phyloP scores from a whole-genome alignment of 139 green algal genomes.

The Volvox reticuliferus region DNA sequence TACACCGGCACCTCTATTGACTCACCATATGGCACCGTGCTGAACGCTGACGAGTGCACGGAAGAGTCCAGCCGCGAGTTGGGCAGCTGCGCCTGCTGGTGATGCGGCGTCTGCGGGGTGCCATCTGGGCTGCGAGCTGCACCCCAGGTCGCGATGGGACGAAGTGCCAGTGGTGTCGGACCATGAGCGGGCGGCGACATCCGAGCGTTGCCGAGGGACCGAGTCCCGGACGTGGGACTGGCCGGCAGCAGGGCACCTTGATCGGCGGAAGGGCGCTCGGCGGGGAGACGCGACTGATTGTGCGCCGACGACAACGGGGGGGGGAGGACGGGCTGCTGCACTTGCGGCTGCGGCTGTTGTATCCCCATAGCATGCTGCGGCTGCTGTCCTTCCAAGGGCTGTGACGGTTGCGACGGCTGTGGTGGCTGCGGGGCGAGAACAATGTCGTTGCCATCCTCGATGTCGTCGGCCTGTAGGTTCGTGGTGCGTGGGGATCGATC shows the following conservation, averaged over 20 bases:
- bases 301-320: not conserved
- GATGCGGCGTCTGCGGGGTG: not conserved
- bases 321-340: not conserved
- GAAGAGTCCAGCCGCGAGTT: no score
- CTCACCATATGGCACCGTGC: no score
- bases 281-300: no score
- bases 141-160: not conserved
- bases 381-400: not conserved
- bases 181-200: not conserved
- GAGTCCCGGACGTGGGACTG: not conserved
- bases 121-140: not conserved
- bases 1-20: not conserved
- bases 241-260: not conserved
- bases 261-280: not conserved
- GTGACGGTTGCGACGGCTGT: not conserved
- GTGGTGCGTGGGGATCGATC: not conserved
- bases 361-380: not conserved
- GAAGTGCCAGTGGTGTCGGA: not conserved
- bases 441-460: not conserved
- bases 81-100: not conserved
- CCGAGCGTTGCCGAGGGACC: not conserved
- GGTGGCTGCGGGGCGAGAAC: not conserved
- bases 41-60: no score
- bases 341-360: not conserved
- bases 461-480: not conserved